Evolutionary conservation across 345 rosid species (phyloP).

Genomic region (Brassica cretica): DNA sequence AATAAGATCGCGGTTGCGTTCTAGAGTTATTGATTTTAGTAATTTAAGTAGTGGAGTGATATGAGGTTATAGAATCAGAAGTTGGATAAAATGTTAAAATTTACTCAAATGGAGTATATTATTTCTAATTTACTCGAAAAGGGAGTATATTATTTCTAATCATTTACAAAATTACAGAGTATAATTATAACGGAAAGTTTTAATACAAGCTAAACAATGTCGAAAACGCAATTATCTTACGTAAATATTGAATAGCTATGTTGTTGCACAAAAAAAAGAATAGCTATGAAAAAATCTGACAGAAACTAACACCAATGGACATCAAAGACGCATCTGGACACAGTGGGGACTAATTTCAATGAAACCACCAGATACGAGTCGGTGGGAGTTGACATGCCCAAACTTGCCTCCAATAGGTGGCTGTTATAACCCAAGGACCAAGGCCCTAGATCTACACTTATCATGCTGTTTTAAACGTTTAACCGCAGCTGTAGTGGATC

Average conservation of each 20-base stretch:
- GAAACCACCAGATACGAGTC: neutral
- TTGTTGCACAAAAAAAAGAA: no score
- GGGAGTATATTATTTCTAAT: neutral
- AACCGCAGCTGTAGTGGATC: neutral
- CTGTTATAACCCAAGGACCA: neutral
- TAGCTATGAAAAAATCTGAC: no score
- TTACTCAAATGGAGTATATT: neutral
- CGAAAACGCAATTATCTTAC: neutral
- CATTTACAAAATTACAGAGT: neutral
- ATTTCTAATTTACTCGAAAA: neutral
- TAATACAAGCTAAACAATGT: no score
- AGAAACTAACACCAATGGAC: no score
- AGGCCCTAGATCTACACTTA: neutral
- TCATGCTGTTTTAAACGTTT: neutral
- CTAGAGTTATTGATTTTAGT: neutral
- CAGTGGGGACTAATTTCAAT: neutral
- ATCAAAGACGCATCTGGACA: neutral
- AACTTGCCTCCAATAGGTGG: neutral
- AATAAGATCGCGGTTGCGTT: neutral
- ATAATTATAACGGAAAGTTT: no score
- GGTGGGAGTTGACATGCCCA: neutral
- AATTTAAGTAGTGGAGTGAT: neutral
- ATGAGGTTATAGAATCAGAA: neutral
- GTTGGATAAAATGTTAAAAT: neutral
- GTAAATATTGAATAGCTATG: no score